Percentiles rank a stretch among this genome's conserved stretches.
phyloP scores from a whole-genome alignment of 768 basidiomycete species.

The Mycena capillaripes region DNA sequence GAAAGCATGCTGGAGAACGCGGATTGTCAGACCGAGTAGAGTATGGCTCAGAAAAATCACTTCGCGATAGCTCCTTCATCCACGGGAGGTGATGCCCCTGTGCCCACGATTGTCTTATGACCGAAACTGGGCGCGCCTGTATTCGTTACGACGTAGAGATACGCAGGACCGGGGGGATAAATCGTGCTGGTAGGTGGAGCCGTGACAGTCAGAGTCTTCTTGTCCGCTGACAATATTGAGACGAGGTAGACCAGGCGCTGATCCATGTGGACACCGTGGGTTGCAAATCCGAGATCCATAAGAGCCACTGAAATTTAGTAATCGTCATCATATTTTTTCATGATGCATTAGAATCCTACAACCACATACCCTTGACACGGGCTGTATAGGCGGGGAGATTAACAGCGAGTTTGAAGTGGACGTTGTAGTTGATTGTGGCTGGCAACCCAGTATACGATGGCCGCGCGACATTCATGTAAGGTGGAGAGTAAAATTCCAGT shows the following conservation, averaged over 20 bases:
- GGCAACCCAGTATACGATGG: constrained; percentile 53
- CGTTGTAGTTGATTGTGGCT: constrained; percentile 52
- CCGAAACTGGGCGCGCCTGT: constrained; percentile 50
- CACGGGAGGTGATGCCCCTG: constrained; percentile 54
- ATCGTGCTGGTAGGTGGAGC: constrained; percentile 53
- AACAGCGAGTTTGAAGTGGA: constrained; percentile 50
- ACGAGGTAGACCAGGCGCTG: constrained; percentile 53
- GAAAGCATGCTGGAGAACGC: constrained; percentile 18
- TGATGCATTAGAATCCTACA: too few relatives aligned
- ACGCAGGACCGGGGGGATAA: constrained; percentile 58
- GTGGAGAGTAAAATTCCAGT: constrained; percentile 57
- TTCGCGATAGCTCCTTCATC: constrained; percentile 30
- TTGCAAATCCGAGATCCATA: constrained; percentile 59
- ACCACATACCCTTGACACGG: constrained; percentile 45
- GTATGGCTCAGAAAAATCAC: constrained; percentile 10
- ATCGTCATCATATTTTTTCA: neutral
- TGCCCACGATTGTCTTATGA: constrained; percentile 52
- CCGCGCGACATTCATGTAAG: constrained; percentile 54
- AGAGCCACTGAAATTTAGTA: constrained; percentile 47
- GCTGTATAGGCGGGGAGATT: constrained; percentile 45
- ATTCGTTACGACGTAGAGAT: constrained; percentile 50
- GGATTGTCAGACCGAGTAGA: too few relatives aligned
- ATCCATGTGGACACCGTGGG: constrained; percentile 59
- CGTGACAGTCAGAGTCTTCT: constrained; percentile 48
- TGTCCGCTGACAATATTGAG: constrained; percentile 47